Evolutionary conservation across 164 flowering plant genomes (phyloP), one percentile per base, ranked within the genome.

Genomic region (Cinnamomum chago): DNA sequence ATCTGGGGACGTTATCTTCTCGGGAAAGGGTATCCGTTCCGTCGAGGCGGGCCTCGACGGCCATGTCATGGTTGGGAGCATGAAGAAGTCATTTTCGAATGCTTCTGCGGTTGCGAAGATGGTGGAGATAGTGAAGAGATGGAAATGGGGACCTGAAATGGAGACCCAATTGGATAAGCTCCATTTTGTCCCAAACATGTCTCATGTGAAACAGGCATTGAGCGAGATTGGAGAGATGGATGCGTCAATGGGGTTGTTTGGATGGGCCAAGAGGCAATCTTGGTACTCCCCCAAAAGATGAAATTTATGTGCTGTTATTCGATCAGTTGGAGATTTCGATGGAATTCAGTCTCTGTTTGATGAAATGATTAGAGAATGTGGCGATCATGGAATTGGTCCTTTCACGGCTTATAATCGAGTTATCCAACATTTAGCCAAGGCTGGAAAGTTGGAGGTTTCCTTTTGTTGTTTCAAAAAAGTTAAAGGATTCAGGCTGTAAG

Each of bases 141-240:
- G 99, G 99, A 90, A 84, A 83, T 95, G 99, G 99, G 98, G 98
- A 2, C 99, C 98, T n/a, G 95, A 95, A 33, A 79, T 95, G 86
- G 99, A 95, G 77, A 82, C 86, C 72, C 99, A 88, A 64, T 85
- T 95, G 85, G 97, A 92, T 77, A 90, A 83, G 55, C 88, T 95
- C 35, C 97, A 89, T 47, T 92, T 93, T 77, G 81, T 89, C 50
- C 99, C 99, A 1, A 95, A 81, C 71, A 90, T 92, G 91, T 79
- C 83, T 68, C 99, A 93, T 73, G 62, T 90, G 13, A 72, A 76
- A 65, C 90, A 88, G 62, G 89, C 93, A 0, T 71, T 95, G 84
- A 89, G 84, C 82, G 83, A 87, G 72, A 79, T 93, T 24, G 84
- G 80, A 13, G 96, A 93, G 24, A 70, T 77, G 3, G 93, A 93